Base-by-base conservation (phyloP, 257 asterid species). In the Penstemon barbatus region DNA sequence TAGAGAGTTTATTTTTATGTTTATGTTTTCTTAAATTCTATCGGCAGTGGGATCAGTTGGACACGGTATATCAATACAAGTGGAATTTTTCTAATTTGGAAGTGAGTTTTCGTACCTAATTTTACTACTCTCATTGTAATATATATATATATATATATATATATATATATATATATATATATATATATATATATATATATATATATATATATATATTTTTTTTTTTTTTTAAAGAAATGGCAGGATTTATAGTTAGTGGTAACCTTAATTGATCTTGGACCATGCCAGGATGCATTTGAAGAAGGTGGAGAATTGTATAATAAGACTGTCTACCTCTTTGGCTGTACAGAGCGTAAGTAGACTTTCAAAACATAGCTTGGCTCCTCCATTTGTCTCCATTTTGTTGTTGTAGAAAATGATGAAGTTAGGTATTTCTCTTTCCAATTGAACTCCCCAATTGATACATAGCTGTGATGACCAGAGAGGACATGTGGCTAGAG, bases 1-100 rank as follows among this genome's bases (percentile, higher is more conserved):
- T 60, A 4, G 6, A 38, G 45, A 33, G 2, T 25, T 25, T 48
- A 8, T 41, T 38, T 7, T 8, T 33, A 18, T 37, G 33, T 25
- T 25, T 44, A 33, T 72, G 48, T 39, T 25, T 25, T 25, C 60
- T 61, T 74, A 40, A 25, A 25, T 25, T 65, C 18, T 46, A 49
- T 40, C 79, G 68, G 38, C 90, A 94, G 99, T 94, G 99, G 99
- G 97, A 94, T 83, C 96, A 84, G 86, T 76, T 94, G 84, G 95
- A 94, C 79, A 75, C 69, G 84, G 96, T 94, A 54, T 94, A 94
- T 70, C 86, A 82, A 71, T 94, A 88, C 79, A 87, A 85, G 19
- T 94, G 99, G 99, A 80, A 80, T 71, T 94, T 91, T 69, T 79
- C 80, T 36, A 87, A 86, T 78, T 78, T 90, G 70, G 97, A 90